A percentile compares a stretch with the other conserved stretches of the same genome.
Evolutionary conservation across 495 filamentous ascomycete species (phyloP).

Genomic region (Clohesyomyces aquaticus): DNA sequence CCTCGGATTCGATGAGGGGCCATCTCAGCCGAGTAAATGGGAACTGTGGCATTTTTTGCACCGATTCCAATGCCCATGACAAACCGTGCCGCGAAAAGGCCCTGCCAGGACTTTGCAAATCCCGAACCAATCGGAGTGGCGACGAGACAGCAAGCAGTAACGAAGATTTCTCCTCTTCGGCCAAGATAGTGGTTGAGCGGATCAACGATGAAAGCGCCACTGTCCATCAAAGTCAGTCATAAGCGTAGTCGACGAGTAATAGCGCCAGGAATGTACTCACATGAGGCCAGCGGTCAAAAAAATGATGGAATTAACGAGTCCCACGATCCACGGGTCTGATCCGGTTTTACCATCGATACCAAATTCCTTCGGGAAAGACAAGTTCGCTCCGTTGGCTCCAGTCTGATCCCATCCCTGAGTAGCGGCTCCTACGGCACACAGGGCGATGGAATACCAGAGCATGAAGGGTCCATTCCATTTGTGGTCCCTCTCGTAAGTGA

Average conservation of each 20-base stretch:
- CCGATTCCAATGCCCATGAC: conserved; percentile 65
- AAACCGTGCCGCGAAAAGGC: conserved; percentile 61
- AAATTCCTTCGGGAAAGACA: conserved; percentile 40
- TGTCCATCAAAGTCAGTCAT: conserved; percentile 14
- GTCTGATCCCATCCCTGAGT: conserved; percentile 48
- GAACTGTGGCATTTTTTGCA: conserved; percentile 62
- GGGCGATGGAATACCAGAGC: conserved; percentile 59
- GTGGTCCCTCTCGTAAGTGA: conserved; percentile 56
- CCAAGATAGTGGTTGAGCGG: conserved; percentile 61
- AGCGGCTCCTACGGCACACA: conserved; percentile 50
- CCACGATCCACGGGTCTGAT: conserved; percentile 53
- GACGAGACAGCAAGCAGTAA: conserved; percentile 49
- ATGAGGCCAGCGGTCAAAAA: conserved; percentile 49
- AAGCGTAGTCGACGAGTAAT: not conserved
- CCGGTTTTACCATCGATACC: no score
- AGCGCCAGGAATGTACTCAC: conserved; percentile 32
- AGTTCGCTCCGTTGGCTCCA: conserved; percentile 50
- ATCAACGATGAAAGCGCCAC: conserved; percentile 54
- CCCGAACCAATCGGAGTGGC: conserved; percentile 53
- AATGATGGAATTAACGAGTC: conserved; percentile 56
- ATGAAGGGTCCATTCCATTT: conserved; percentile 61
- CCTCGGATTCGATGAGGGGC: conserved; percentile 61
- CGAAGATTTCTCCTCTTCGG: conserved; percentile 61
- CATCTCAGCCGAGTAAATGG: conserved; percentile 63
- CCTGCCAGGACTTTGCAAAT: conserved; percentile 56